Percentiles rank a stretch among this genome's conserved stretches.
Evolutionary conservation across 768 basidiomycete genomes (phyloP).

Genomic region (Leccinum broughii): DNA sequence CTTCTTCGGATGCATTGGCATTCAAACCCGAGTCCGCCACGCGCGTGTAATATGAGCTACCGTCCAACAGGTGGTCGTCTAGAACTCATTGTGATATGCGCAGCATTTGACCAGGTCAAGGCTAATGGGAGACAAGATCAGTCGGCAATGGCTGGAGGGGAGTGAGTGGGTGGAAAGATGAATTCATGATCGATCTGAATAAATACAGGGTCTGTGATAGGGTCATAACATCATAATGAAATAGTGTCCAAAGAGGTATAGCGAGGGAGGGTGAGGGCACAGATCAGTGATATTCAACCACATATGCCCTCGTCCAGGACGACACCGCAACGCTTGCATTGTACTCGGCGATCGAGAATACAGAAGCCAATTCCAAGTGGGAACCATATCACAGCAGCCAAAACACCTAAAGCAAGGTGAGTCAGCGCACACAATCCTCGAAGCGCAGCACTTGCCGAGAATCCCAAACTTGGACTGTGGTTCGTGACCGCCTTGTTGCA

Average conservation of each 20-base stretch:
- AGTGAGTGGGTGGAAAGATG: background rate
- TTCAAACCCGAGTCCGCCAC: background rate
- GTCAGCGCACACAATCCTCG: background rate
- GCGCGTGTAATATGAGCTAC: too few species aligned
- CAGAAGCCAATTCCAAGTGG: conserved; percentile 80
- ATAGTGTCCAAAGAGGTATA: conserved; percentile 2
- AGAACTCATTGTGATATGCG: too few species aligned
- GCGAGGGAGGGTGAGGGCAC: background rate
- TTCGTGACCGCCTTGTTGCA: conserved; percentile 75
- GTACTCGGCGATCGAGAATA: conserved; percentile 69
- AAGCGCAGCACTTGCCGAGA: conserved; percentile 50
- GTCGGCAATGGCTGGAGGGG: background rate
- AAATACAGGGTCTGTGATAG: conserved; percentile 16
- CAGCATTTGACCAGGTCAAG: too few species aligned
- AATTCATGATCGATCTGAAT: conserved; percentile 9
- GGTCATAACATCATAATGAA: conserved; percentile 1
- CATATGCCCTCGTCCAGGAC: conserved; percentile 40
- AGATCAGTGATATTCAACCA: conserved; percentile 15
- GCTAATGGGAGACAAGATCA: background rate
- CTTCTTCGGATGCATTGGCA: background rate
- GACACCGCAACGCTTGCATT: conserved; percentile 54
- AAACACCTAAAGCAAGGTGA: conserved; percentile 48
- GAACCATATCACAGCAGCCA: conserved; percentile 88
- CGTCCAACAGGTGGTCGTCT: too few species aligned
- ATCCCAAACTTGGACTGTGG: conserved; percentile 65